Base-by-base conservation (phyloP, 306 rosid species). In the Glycine latifolia region DNA sequence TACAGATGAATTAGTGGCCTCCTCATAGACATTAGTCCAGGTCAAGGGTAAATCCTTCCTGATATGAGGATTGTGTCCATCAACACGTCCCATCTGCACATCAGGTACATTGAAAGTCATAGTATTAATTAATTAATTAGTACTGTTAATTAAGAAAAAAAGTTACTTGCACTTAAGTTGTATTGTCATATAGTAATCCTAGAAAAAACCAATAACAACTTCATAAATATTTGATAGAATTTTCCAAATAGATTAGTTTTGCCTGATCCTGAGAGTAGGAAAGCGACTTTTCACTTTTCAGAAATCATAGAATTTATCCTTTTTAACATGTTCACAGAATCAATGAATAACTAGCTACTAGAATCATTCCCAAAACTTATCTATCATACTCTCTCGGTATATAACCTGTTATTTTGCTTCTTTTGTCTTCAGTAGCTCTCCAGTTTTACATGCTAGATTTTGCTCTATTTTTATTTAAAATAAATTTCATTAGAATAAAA, bases 31-130 rank as follows among this genome's bases (percentile, higher is more conserved):
- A 70, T 95, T 85, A 41, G 94, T 87, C 99, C 98, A 95, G 60
- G 82, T 73, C 67, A 91, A 89, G 50, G 90, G 87, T 44, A 84
- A 43, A 65, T 95, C 96, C 91, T 86, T 95, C 88, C 87, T 89
- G 85, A 79, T 80, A 15, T 87, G 93, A 48, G 88, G 88, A 85
- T 89, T 90, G 78, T 81, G 85, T 81, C 97, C 99, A 87, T 93
- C 98, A 83, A 85, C 89, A 65, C 96, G 98, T 62, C 97, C 99
- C 98, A 95, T 93, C 99, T 95, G 90, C 79, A 83, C 54, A 88
- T 81, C 26, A 61, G 26, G 60, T 81, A 77, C 85, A 65, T 9
- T 53, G 48, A 61, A 72, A 82, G 43, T 81, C 68, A 62, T 70
- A 48, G 43, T 60, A 63, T 56, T 26, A 75, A 37, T 46, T 15